A percentile compares a stretch with the other conserved stretches of the same genome.
Evolutionary conservation across 768 basidiomycete genomes (phyloP).

Genomic region (Leccinellum albellum): DNA sequence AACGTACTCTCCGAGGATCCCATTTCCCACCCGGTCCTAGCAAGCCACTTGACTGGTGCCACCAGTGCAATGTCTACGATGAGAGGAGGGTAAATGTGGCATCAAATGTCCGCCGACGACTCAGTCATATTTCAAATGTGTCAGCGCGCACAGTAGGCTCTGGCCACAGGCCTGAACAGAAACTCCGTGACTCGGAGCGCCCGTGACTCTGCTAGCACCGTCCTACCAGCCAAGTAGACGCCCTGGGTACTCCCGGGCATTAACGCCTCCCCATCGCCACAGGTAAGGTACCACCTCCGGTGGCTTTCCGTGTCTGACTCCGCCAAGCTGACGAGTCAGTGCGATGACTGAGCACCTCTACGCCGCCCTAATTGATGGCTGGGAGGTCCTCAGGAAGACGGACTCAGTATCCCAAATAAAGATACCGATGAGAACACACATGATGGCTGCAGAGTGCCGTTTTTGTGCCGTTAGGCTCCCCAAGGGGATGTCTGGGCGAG

Average conservation of each 20-base stretch:
- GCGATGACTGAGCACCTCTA: background rate
- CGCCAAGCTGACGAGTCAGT: background rate
- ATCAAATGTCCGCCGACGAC: background rate
- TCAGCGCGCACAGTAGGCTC: no score
- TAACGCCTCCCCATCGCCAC: background rate
- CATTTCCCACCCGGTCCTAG: background rate
- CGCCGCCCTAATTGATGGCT: background rate
- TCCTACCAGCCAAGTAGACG: background rate
- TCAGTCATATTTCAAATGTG: background rate
- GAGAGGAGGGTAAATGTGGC: background rate
- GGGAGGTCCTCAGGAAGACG: background rate
- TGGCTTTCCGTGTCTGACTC: background rate
- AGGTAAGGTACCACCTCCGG: background rate
- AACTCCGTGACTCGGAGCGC: background rate
- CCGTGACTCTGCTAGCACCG: background rate
- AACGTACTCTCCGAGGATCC: background rate
- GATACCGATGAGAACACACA: background rate
- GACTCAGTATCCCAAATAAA: background rate
- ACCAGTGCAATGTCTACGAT: background rate
- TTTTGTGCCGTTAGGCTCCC: background rate
- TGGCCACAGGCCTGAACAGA: background rate
- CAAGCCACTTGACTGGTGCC: background rate
- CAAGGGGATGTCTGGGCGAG: background rate
- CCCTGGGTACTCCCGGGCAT: background rate
- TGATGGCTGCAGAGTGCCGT: background rate